Base-by-base conservation (phyloP, 352 stramenopile genomes). In the Phytophthora sp. region DNA sequence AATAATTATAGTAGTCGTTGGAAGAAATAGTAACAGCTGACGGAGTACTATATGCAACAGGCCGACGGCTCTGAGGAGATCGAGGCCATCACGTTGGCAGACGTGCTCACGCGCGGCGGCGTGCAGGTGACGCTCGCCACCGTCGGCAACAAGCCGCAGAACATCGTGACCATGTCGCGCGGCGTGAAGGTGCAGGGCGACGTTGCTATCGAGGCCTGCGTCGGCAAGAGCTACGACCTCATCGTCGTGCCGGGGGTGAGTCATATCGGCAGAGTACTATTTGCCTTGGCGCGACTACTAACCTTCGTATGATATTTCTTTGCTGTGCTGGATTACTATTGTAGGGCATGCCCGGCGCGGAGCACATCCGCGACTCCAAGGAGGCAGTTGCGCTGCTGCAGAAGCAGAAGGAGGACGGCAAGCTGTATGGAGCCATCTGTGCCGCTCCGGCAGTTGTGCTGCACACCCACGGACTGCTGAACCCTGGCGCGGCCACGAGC, bases 11-110 rank as follows among this genome's bases (percentile, higher is more conserved):
- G 32, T 24, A 28, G 5, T 12, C 20, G 15, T 26, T 13, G 12
- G 24, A 20, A n/a, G 12, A 11, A 28, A 35, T 15, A 32, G 3
- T 21, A 49, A 6, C 60, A 64, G 4, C 63, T 42, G 50, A 43
- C 7, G 21, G n/a, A 21, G 30, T 34, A 17, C 2, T 53, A 62
- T 3, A 41, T 24, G 5, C 27, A 1, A 1, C 12, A 92, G 86
- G 86, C 84, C n/a, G 82, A 93, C 59, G 86, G 80, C 34, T 91
- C 67, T 23, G 86, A 95, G 75, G 86, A 95, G 53, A 92, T 93
- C 56, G 86, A 95, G 64, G 86, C 86, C 18, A 75, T 92, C 46
- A 87, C 83, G 26, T 54, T 95, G 10, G 74, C 83, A 1, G 80
- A 93, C 46, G 84, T 95, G 37, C 69, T 95, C 34, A 77, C 82